A percentile compares a stretch with the other conserved stretches of the same genome.
Evolutionary conservation across 2,329 filamentous ascomycete species (phyloP).

Genomic region (Macrophomina pseudophaseolina): DNA sequence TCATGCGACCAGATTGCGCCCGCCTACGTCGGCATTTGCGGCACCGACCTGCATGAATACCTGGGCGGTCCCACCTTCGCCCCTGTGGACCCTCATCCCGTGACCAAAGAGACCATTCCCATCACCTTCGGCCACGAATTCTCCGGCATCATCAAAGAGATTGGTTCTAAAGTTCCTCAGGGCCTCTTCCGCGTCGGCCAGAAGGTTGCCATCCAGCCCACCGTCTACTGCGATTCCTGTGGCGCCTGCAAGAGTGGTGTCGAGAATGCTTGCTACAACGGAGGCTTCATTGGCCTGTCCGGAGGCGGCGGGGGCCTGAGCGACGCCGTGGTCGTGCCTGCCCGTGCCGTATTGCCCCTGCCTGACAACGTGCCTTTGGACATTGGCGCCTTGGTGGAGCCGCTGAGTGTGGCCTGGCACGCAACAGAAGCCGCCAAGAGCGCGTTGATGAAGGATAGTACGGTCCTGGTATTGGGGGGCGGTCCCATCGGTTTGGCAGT

Average conservation of each 20-base stretch:
- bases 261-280: slow-evolving; percentile 63
- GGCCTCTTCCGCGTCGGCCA: slow-evolving; percentile 58
- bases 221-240: slow-evolving; percentile 63
- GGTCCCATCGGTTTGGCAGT: slow-evolving; percentile 68
- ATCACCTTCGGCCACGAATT: slow-evolving; percentile 71
- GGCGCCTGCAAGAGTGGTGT: slow-evolving; percentile 58
- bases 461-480: slow-evolving; percentile 63
- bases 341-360: slow-evolving; percentile 55
- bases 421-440: slow-evolving; percentile 40
- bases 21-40: slow-evolving; percentile 60
- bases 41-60: slow-evolving; percentile 59
- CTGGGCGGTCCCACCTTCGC: slow-evolving; percentile 55
- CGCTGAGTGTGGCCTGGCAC: slow-evolving; percentile 69
- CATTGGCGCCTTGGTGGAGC: slow-evolving; percentile 65
- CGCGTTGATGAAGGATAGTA: slow-evolving; percentile 42
- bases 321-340: slow-evolving; percentile 60
- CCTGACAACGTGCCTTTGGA: slow-evolving; percentile 60
- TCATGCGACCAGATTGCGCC: slow-evolving; percentile 34
- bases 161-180: slow-evolving; percentile 56
- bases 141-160: slow-evolving; percentile 62
- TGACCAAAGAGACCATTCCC: slow-evolving; percentile 63
- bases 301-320: slow-evolving; percentile 62
- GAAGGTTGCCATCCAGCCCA: slow-evolving; percentile 63
- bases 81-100: slow-evolving; percentile 59
- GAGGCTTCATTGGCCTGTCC: slow-evolving; percentile 58